phyloP scores from a whole-genome alignment of 805 yeast species.

The Wickerhamiella nectarea region DNA sequence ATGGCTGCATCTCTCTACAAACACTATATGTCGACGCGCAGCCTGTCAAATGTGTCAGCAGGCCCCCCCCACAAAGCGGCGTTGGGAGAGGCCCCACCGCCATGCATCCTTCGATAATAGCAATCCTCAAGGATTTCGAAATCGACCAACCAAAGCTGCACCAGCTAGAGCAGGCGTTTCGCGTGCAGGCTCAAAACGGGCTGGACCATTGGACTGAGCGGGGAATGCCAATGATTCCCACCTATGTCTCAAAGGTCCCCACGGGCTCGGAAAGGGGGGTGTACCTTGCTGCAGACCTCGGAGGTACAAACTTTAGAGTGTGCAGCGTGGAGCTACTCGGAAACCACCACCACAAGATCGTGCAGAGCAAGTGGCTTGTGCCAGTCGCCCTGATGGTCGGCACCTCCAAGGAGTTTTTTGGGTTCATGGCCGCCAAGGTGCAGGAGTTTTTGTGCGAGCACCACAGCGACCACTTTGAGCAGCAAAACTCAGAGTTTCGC shows the following conservation, averaged over 20 bases:
- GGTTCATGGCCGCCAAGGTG: conserved; percentile 61
- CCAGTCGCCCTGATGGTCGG: conserved; percentile 65
- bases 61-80: background rate
- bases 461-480: conserved; percentile 38
- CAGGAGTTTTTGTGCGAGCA: conserved; percentile 49
- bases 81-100: background rate
- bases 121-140: conserved; percentile 12
- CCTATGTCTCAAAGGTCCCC: conserved; percentile 76
- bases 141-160: conserved; percentile 9
- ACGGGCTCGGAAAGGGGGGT: conserved; percentile 75
- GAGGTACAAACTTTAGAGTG: conserved; percentile 93
- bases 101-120: background rate
- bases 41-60: too few relatives aligned
- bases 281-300: conserved; percentile 81
- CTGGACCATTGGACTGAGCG: conserved; percentile 19
- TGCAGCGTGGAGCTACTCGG: conserved; percentile 62
- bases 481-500: conserved; percentile 34
- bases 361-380: conserved; percentile 65
- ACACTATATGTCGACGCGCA: too few relatives aligned
- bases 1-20: too few relatives aligned
- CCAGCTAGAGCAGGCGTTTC: conserved; percentile 14
- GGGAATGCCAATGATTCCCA: conserved; percentile 65
- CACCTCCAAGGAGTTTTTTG: conserved; percentile 51
- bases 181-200: conserved; percentile 23
- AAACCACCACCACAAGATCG: conserved; percentile 56